These are phyloP conservation scores for Chaetomiaceae sp. DNA, from an alignment of 2,329 filamentous ascomycete genomes.

Conservation along the genomic window DNA sequence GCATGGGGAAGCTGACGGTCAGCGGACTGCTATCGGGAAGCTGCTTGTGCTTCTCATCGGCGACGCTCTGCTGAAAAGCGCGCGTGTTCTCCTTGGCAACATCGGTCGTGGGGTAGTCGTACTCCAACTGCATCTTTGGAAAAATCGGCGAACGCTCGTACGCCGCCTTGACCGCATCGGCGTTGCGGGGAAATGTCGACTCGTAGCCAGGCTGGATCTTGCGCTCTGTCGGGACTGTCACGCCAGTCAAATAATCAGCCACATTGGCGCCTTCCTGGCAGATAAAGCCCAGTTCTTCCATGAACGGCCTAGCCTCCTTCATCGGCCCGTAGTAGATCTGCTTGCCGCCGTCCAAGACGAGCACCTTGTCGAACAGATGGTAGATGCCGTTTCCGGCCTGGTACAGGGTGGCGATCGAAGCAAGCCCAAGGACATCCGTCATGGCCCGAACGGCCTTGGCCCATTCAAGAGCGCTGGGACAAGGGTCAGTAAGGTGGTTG, in stretches of 20 bases:
- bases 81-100: slow-evolving; percentile 46
- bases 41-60: slow-evolving; percentile 50
- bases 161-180: slow-evolving; percentile 39
- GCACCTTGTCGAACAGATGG: slow-evolving; percentile 65
- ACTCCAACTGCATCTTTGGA: slow-evolving; percentile 49
- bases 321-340: slow-evolving; percentile 62
- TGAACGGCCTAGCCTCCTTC: slow-evolving; percentile 56
- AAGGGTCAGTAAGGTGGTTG: not conserved
- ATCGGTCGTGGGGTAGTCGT: slow-evolving; percentile 50
- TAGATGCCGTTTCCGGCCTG: slow-evolving; percentile 69
- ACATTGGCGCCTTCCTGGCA: slow-evolving; percentile 60
- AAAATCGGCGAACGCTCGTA: slow-evolving; percentile 53
- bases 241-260: slow-evolving; percentile 62
- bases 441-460: slow-evolving; percentile 57
- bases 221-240: slow-evolving; percentile 65
- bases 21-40: slow-evolving; percentile 52
- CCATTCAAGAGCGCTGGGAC: slow-evolving; percentile 52
- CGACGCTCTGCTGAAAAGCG: slow-evolving; percentile 50
- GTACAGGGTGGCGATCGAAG: slow-evolving; percentile 62
- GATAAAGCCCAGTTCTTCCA: slow-evolving; percentile 61
- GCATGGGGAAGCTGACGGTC: slow-evolving; percentile 58
- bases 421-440: slow-evolving; percentile 57
- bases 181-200: slow-evolving; percentile 42
- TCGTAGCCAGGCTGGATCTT: slow-evolving; percentile 47
- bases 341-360: slow-evolving; percentile 63